These are phyloP conservation scores for Chytriomyces sp. DNA, from an alignment of 192 early-diverging fungal species.

Conservation along the genomic window DNA sequence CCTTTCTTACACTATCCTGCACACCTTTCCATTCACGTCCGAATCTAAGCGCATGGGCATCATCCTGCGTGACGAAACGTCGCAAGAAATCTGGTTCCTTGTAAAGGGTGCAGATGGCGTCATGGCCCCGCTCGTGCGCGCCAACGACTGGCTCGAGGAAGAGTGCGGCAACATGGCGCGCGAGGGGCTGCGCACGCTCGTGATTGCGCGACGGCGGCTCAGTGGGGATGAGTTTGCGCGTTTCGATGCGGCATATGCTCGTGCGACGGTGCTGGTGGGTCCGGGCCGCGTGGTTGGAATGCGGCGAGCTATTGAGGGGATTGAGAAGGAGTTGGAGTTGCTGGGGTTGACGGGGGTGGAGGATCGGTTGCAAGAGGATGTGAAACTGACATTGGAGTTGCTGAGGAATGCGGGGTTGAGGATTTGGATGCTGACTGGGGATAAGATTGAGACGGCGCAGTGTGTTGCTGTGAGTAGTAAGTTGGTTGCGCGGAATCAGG, in stretches of 20 bases:
- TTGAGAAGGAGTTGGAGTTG: slow-evolving; percentile 87
- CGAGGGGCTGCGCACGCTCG: slow-evolving; percentile 91
- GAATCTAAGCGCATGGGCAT: slow-evolving; percentile 98
- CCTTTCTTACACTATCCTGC: slow-evolving; percentile 74
- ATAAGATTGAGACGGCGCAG: slow-evolving; percentile 97
- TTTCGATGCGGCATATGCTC: slow-evolving; percentile 39
- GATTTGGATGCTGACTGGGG: slow-evolving; percentile 98
- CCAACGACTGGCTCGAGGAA: slow-evolving; percentile 97
- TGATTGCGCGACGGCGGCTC: slow-evolving; percentile 83
- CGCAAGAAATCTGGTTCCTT: slow-evolving; percentile 82
- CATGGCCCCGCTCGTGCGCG: slow-evolving; percentile 84
- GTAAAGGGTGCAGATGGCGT: slow-evolving; percentile 95
- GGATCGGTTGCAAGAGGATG: slow-evolving; percentile 93
- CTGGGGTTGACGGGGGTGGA: slow-evolving; percentile 94
- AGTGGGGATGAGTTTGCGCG: slow-evolving; percentile 57
- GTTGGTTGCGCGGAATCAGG: slow-evolving; percentile 83
- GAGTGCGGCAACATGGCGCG: slow-evolving; percentile 97
- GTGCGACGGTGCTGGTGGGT: slow-evolving; percentile 20
- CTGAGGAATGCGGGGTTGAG: slow-evolving; percentile 87
- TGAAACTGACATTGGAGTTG: slow-evolving; percentile 84
- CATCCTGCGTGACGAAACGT: slow-evolving; percentile 68
- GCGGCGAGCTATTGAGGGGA: slow-evolving; percentile 63
- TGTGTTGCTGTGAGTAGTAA: slow-evolving; percentile 93
- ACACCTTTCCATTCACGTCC: slow-evolving; percentile 98
- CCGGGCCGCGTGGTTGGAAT: slow-evolving; percentile 63